Conservation (phyloP, 345 rosid species). For the Lepidium sativum region DNA sequence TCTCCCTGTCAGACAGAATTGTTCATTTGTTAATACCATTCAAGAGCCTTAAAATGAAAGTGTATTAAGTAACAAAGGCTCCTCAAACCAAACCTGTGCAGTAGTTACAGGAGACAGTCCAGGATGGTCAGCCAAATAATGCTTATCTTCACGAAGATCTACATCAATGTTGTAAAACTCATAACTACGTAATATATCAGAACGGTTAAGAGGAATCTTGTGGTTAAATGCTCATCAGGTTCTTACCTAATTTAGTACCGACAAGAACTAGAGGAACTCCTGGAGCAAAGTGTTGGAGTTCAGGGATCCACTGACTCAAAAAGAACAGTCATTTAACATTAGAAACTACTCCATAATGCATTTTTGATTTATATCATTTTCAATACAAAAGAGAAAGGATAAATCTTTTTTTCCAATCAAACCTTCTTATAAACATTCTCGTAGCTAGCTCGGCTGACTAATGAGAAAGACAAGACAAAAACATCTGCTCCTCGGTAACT, state of each 20-base stretch:
- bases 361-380: neutral
- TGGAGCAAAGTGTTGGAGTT: constrained; percentile 86
- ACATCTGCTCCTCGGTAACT: constrained; percentile 98
- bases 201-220: neutral
- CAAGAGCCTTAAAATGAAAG: neutral
- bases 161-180: constrained; percentile 20
- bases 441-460: constrained; percentile 92
- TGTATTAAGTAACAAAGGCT: neutral
- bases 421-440: constrained; percentile 96
- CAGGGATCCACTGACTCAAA: constrained; percentile 86
- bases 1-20: constrained; percentile 54
- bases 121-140: constrained; percentile 93
- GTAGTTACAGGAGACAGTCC: constrained; percentile 86
- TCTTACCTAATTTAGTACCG: constrained; percentile 88
- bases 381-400: neutral
- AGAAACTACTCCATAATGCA: constrained; percentile 8
- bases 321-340: constrained; percentile 20
- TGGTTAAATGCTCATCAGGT: neutral
- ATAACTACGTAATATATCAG: constrained; percentile 5
- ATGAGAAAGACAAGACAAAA: constrained; percentile 91
- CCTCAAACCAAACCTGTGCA: constrained; percentile 51
- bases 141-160: constrained; percentile 98
- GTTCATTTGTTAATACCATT: neutral
- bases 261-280: constrained; percentile 85
- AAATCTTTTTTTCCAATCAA: neutral